Evolutionary conservation across 768 basidiomycete genomes (phyloP), one percentile per base, ranked within the genome.

Genomic region (Mycena chlorophos): DNA sequence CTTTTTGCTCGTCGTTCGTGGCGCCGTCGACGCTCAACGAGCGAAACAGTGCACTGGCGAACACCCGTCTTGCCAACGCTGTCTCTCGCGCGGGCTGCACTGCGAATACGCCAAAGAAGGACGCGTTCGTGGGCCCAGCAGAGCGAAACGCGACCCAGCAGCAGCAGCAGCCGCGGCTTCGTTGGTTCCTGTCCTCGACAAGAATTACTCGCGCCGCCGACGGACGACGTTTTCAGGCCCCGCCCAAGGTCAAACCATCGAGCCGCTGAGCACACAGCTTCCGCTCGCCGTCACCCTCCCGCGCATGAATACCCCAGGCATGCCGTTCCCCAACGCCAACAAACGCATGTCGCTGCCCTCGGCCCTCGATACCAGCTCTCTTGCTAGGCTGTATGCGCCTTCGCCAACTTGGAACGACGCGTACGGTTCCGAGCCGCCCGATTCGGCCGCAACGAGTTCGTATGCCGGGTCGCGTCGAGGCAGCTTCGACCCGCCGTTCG

Each of bases 61-160:
- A 30, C 84, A 84, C 51, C 87, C 88, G 0, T 68, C 80, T 0
- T 91, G 88, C 67, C 77, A 83, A 61, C 83, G 89, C 12, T 90
- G 88, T 67, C 65, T 77, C 5, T 71, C 69, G 3, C 75, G 86
- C 4, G 82, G 85, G 0, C 71, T 89, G 34, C 58, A 70, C 2
- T 90, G 88, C 69, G 80, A 84, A 45, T 90, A 91, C 63, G 81
- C 84, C 0, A 78, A 83, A 47, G 86, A 88, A 70, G 81, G 85
- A 2, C 74, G 84, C 42, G 79, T 85, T 43, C 75, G 82, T 2
- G 86, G 86, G 0, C 80, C 83, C 23, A 85, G 85, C 67, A 85
- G 83, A 65, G 72, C 78, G 5, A 84, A 82, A 26, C 54, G 57
- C 53, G 54, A 42, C 20, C n/a, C 37, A 38, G 10, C 46, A n/a